Evolutionary conservation across 345 rosid genomes (phyloP), one percentile per base, ranked within the genome.

Genomic region (Punica granatum): DNA sequence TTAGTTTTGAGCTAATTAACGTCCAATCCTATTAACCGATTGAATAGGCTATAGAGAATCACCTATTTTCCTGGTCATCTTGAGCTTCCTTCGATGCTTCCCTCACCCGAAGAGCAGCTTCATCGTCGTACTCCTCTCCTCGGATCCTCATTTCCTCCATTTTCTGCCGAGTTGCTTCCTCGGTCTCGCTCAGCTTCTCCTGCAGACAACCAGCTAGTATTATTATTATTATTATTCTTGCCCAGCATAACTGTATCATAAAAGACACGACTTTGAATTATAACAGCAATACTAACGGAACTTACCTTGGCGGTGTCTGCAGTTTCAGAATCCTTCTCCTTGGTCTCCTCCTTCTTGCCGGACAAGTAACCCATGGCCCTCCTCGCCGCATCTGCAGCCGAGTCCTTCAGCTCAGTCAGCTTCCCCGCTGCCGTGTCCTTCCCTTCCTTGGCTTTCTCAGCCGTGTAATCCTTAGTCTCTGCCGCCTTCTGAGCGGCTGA

Each of bases 331-430:
- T 87, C 74, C 75, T 79, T 80, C 60, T 83, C 81, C 69, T 84
- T 84, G 5, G 74, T 72, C 69, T 88, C 92, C 51, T 83, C 90
- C 15, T 79, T 76, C 74, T 82, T 88, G 2, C 84, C 84, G 0
- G 86, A 75, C 39, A 90, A 72, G 62, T 74, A 70, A 33, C 64
- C 88, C 85, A 79, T 71, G 18, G 95, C 88, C 67, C 78, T 80
- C 73, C 78, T 78, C 0, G 92, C 94, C 1, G 90, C 82, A 9
- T 67, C 92, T 7, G 82, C 72, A 0, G 90, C 85, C n/a, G 78
- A 69, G 32, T 84, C 89, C 72, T 81, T 85, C 65, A 75, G 65
- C 75, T 73, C 87, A 0, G 74, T 77, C 5, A 79, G 73, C 78
- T 79, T 83, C 61, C 81, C 72, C 15, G 33, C 70, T 5, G 74